These are phyloP conservation scores for Ophiostoma sp. DNA, from an alignment of 2,329 filamentous ascomycete species.

Conservation along the genomic window DNA sequence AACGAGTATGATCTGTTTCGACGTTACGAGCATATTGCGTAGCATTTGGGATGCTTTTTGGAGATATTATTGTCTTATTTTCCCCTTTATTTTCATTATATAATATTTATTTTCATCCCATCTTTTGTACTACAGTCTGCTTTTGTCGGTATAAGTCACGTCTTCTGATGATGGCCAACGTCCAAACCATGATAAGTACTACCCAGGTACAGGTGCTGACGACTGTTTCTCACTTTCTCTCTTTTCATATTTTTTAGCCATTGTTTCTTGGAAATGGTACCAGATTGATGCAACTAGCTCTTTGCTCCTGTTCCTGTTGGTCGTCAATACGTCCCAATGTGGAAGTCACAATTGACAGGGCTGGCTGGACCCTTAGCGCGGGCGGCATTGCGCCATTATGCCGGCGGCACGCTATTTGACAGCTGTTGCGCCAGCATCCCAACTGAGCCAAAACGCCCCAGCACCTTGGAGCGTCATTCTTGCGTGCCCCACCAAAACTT, in stretches of 20 bases:
- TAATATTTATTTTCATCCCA: neutral
- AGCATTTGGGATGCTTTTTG: neutral
- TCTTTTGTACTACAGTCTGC: neutral
- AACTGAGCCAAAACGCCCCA: neutral
- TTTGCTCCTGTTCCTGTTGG: neutral
- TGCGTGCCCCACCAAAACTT: slow-evolving; percentile 14
- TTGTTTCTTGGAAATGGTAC: neutral
- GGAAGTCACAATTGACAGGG: neutral
- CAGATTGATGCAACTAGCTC: neutral
- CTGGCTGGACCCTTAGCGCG: neutral
- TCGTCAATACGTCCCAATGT: neutral
- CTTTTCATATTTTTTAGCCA: neutral
- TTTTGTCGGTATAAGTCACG: neutral
- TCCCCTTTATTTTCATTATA: neutral
- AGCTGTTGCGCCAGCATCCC: neutral
- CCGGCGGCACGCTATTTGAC: slow-evolving; percentile 20
- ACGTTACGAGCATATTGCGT: neutral
- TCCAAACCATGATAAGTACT: neutral
- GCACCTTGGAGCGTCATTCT: slow-evolving; percentile 1
- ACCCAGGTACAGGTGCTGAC: too few species aligned
- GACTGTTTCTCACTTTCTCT: neutral
- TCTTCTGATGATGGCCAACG: neutral
- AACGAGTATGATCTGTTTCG: neutral
- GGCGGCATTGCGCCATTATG: slow-evolving; percentile 28
- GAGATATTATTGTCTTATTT: neutral